Base-by-base conservation (phyloP, 202 grass and related monocot genomes). In the Setaria viridis region DNA sequence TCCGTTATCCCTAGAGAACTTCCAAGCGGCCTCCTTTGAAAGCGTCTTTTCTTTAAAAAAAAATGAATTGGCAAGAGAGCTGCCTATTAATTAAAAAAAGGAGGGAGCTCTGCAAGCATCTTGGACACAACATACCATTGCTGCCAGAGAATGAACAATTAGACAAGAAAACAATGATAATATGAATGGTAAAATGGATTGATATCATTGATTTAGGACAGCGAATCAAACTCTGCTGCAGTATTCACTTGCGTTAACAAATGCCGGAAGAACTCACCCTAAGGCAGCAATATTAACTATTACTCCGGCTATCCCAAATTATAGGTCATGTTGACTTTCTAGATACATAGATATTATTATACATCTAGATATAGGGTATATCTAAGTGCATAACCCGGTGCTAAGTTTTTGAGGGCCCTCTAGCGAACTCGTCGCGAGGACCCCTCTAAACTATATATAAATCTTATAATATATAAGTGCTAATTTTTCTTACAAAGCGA, bases 51-150 rank as follows among this genome's bases (percentile, higher is more conserved):
- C 25, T 25, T 25, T 25, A 25, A 25, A 25, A 25, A 25, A 25
- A 25, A 25, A 25, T 25, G 25, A 25, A 25, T 25, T 25, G 25
- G 25, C 25, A 25, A 25, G 25, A 25, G 25, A 25, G 25, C 25
- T 25, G 25, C 25, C 25, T 25, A 25, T 25, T 25, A 25, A 25
- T 25, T 25, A 25, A 25, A 25, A 25, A 25, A 25, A 25, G 25
- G 25, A 25, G 25, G 25, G 25, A 25, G 25, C 25, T 25, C 25
- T 25, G 25, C 25, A 25, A 25, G 25, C 25, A 25, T 25, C 25
- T 98, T 98, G 10, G 95, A 98, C 56, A 95, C 73, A 19, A 81
- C 74, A 91, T 98, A 98, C 93, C 91, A 94, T 79, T 62, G 51
- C 95, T 98, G 81, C 85, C 77, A 75, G 41, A 77, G 70, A 89